Conservation (phyloP, 176 grass and related monocot species). For the Avena sativa region DNA sequence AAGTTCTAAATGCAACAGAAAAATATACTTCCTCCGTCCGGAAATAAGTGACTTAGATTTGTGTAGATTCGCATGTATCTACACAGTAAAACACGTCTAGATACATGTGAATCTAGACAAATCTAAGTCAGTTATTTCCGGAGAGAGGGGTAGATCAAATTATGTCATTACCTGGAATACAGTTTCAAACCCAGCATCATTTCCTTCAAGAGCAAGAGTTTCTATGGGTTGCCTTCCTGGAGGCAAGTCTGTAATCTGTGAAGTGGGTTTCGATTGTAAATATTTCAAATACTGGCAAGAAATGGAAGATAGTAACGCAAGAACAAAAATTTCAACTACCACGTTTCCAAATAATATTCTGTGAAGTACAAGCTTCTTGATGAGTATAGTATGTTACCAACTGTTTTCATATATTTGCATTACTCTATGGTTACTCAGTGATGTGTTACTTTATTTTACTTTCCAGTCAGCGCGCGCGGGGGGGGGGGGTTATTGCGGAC, state of each 20-base stretch:
- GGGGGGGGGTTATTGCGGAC: no score
- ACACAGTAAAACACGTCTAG: no score
- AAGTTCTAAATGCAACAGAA: slow-evolving; percentile 22
- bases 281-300: slow-evolving; percentile 26
- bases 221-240: slow-evolving; percentile 83
- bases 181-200: slow-evolving; percentile 76
- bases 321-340: slow-evolving; percentile 29
- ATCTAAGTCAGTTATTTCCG: no score
- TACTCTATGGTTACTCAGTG: not conserved
- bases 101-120: no score
- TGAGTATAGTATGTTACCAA: not conserved
- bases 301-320: slow-evolving; percentile 27
- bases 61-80: no score
- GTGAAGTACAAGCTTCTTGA: slow-evolving; percentile 1
- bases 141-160: not conserved
- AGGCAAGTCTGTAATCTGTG: slow-evolving; percentile 91
- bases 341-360: slow-evolving; percentile 27
- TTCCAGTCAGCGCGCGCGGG: no score
- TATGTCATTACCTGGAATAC: slow-evolving; percentile 74
- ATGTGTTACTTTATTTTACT: slow-evolving; percentile 6
- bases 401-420: slow-evolving; percentile 34
- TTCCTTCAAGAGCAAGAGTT: slow-evolving; percentile 88
- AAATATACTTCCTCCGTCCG: not conserved
- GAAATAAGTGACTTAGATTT: no score
- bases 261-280: slow-evolving; percentile 24